Evolutionary conservation across 1,284 basidiomycete species (phyloP).

Genomic region (Trichosporon ovoides): DNA sequence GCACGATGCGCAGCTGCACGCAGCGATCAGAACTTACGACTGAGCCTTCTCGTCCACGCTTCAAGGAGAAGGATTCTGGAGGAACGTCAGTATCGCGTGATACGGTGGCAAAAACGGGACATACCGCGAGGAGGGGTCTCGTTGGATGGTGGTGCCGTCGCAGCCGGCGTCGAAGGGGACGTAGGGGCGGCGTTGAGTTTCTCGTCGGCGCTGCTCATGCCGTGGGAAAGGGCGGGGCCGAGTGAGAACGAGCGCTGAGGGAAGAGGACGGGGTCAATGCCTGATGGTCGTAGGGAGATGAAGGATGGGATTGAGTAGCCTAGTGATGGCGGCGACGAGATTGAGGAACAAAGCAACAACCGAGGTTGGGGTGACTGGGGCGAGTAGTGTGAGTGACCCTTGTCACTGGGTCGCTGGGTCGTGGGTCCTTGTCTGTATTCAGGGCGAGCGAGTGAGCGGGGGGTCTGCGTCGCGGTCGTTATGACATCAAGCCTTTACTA

Average conservation of each 20-base stretch:
- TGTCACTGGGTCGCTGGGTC: not conserved
- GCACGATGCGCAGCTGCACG: not conserved
- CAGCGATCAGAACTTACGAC: conserved; percentile 34
- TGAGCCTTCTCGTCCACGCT: conserved; percentile 44
- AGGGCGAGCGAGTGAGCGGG: too few relatives aligned
- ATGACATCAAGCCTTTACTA: not conserved
- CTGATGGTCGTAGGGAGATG: not conserved
- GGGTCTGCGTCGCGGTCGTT: too few relatives aligned
- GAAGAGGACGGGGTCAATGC: too few relatives aligned
- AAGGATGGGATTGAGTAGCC: not conserved
- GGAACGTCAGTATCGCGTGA: not conserved
- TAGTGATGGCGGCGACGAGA: not conserved
- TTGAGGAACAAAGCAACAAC: not conserved
- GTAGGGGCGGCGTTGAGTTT: conserved; percentile 11
- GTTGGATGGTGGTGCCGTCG: conserved; percentile 2
- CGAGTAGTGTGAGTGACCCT: conserved; percentile 4
- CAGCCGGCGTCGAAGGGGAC: conserved; percentile 9
- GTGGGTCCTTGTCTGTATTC: conserved; percentile 1
- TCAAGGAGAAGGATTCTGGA: conserved; percentile 32
- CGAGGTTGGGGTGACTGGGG: not conserved
- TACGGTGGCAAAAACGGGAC: conserved; percentile 3
- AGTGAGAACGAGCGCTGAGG: not conserved
- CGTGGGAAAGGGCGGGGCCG: not conserved
- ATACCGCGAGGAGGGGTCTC: conserved; percentile 14
- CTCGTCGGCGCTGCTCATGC: conserved; percentile 8